phyloP scores from a whole-genome alignment of 106 monocot species.

The Phalaenopsis equestris region DNA sequence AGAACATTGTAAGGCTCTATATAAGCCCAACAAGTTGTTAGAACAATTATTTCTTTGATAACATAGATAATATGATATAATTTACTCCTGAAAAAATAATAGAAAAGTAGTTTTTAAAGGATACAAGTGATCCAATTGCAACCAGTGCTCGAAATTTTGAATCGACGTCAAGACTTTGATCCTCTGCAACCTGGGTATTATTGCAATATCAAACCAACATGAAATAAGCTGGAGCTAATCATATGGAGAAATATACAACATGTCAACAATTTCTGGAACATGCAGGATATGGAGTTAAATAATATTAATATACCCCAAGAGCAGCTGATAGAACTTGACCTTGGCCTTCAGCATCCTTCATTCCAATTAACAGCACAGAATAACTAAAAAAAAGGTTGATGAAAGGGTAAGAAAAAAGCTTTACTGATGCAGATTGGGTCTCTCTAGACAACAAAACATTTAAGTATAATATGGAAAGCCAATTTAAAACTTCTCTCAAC shows the following conservation, averaged over 20 bases:
- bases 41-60: not conserved
- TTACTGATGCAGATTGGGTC: not conserved
- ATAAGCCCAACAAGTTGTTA: no score
- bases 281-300: not conserved
- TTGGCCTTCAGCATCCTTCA: slow-evolving; percentile 70
- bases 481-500: not conserved
- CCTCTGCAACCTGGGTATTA: slow-evolving; percentile 66
- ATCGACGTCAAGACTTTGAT: slow-evolving; percentile 64
- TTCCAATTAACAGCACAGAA: slow-evolving; percentile 60
- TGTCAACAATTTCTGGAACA: not conserved
- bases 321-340: slow-evolving; percentile 80
- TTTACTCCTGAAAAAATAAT: not conserved
- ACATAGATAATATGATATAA: not conserved
- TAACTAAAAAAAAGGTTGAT: slow-evolving; percentile 32
- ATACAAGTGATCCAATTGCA: slow-evolving; percentile 96
- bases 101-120: slow-evolving; percentile 28
- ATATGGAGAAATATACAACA: not conserved
- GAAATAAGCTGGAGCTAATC: not conserved
- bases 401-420: not conserved
- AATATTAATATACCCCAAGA: slow-evolving; percentile 47
- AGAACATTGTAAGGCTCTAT: no score
- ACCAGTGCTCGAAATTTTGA: slow-evolving; percentile 78
- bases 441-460: not conserved
- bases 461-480: not conserved
- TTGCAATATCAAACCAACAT: not conserved